Conservation (phyloP, 75 land plant genomes). For the Ceratopteris richardii region DNA sequence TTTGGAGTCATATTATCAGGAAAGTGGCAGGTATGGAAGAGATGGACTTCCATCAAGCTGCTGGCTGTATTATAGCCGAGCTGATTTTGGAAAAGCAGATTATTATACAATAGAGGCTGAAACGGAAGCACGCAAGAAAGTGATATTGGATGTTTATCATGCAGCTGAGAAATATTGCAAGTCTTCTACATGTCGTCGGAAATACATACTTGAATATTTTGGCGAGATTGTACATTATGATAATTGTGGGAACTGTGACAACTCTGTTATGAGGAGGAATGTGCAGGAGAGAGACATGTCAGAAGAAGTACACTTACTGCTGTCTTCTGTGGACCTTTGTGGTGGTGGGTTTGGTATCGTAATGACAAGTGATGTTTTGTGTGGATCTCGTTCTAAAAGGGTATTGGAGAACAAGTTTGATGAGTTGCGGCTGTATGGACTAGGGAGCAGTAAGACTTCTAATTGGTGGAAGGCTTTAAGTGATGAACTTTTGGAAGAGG, state of each 20-base stretch:
- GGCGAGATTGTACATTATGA: conserved; percentile 38
- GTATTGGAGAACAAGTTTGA: too few relatives aligned
- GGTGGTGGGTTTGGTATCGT: too few relatives aligned
- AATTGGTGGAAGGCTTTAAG: too few relatives aligned
- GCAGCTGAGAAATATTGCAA: conserved; percentile 64
- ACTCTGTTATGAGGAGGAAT: too few relatives aligned
- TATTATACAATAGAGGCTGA: conserved; percentile 54
- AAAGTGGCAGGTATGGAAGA: conserved; percentile 88
- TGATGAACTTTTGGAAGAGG: too few relatives aligned
- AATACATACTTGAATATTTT: conserved; percentile 55
- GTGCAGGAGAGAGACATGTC: too few relatives aligned
- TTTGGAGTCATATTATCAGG: conserved; percentile 89
- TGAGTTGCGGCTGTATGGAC: too few relatives aligned
- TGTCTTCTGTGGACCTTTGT: too few relatives aligned
- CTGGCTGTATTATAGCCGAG: conserved; percentile 63
- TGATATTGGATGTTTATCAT: conserved; percentile 50
- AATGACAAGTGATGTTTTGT: too few relatives aligned
- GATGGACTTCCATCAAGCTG: conserved; percentile 76
- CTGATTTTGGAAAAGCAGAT: conserved; percentile 59
- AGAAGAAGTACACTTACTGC: too few relatives aligned
- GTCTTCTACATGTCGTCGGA: conserved; percentile 52
- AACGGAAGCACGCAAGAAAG: conserved; percentile 41
- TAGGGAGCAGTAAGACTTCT: too few relatives aligned
- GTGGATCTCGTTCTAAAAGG: too few relatives aligned
- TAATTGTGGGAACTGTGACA: conserved; percentile 80